These are phyloP conservation scores for Juncus inflexus DNA, from an alignment of 176 grass and related monocot genomes.

Conservation along the genomic window DNA sequence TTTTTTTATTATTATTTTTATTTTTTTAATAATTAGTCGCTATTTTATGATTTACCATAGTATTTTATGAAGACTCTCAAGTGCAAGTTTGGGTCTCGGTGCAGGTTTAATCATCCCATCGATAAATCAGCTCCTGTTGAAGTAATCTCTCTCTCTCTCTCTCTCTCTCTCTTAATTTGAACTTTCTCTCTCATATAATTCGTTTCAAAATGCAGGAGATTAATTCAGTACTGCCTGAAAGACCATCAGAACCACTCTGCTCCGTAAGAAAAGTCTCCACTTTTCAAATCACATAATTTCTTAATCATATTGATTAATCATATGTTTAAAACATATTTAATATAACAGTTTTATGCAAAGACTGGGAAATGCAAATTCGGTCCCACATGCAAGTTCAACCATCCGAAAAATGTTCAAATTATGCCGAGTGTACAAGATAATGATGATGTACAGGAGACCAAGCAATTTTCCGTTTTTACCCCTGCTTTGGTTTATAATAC, in stretches of 20 bases:
- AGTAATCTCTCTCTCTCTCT: conserved; percentile 4
- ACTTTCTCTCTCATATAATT: background rate
- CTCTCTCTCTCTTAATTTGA: background rate
- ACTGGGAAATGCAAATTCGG: conserved; percentile 86
- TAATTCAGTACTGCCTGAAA: conserved; percentile 41
- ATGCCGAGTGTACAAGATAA: conserved; percentile 33
- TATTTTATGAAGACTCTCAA: conserved; percentile 52
- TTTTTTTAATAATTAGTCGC: conserved; percentile 8
- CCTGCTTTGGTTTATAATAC: conserved; percentile 55
- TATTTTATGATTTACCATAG: conserved; percentile 44
- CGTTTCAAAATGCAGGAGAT: conserved; percentile 43
- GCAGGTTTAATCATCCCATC: conserved; percentile 94
- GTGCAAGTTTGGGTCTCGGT: conserved; percentile 68
- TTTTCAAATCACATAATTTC: background rate
- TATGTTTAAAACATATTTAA: conserved; percentile 18
- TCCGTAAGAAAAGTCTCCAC: conserved; percentile 31
- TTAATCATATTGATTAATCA: conserved; percentile 1
- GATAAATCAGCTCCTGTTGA: conserved; percentile 28
- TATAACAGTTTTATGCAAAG: conserved; percentile 57
- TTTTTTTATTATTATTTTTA: background rate
- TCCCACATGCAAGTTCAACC: conserved; percentile 64
- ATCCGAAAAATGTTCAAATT: conserved; percentile 56
- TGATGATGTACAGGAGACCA: conserved; percentile 25
- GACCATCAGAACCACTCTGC: conserved; percentile 59
- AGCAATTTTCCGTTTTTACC: conserved; percentile 25